These are phyloP conservation scores for Talaromyces pinophilus DNA, from an alignment of 2,329 filamentous ascomycete genomes.

Conservation along the genomic window DNA sequence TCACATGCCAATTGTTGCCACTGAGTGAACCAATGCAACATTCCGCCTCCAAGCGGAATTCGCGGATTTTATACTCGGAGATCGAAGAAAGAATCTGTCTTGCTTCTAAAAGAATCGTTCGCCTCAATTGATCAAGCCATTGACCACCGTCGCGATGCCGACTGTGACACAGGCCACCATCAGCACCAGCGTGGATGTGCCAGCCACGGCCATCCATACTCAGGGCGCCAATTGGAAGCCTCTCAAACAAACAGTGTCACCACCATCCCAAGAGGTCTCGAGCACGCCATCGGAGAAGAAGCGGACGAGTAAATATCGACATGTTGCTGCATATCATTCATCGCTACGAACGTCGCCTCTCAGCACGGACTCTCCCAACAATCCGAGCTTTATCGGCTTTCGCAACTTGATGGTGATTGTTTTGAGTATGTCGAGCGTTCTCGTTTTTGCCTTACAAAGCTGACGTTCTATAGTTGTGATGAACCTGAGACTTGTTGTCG, in stretches of 20 bases:
- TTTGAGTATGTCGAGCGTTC: constrained; percentile 57
- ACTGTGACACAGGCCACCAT: constrained; percentile 34
- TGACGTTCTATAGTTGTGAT: constrained; percentile 68
- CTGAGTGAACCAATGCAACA: constrained; percentile 3
- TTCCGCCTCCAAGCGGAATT: constrained; percentile 1
- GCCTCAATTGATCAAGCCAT: not conserved
- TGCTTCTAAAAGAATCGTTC: not conserved
- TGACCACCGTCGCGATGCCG: constrained; percentile 32
- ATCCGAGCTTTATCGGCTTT: constrained; percentile 89
- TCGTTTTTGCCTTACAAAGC: constrained; percentile 21
- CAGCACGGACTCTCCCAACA: constrained; percentile 73
- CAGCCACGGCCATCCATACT: constrained; percentile 14
- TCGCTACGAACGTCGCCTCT: constrained; percentile 72
- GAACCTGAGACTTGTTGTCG: constrained; percentile 90
- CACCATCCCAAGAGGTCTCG: constrained; percentile 23
- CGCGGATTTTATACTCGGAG: not conserved
- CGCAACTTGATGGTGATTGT: constrained; percentile 96
- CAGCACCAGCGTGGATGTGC: constrained; percentile 33
- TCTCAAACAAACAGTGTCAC: constrained; percentile 12
- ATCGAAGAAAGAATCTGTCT: not conserved
- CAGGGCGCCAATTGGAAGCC: not conserved
- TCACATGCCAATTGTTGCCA: constrained; percentile 17
- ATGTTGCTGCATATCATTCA: constrained; percentile 85
- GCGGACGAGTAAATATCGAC: constrained; percentile 73
- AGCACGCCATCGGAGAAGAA: constrained; percentile 26